phyloP scores from a whole-genome alignment of 1,284 basidiomycete species.

The Leccinum pachyderme region DNA sequence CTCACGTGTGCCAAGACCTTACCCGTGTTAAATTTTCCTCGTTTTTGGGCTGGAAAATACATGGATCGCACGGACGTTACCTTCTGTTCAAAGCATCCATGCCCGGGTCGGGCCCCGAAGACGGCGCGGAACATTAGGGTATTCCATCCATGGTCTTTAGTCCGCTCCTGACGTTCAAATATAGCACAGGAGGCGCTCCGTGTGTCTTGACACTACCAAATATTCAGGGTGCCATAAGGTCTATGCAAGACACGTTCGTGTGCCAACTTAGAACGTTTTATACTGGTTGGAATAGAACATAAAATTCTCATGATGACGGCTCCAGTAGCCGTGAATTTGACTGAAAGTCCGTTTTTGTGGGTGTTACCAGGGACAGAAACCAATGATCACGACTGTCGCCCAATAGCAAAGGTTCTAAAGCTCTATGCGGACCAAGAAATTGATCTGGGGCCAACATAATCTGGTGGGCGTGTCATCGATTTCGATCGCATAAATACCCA shows the following conservation, averaged over 20 bases:
- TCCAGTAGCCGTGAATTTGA: not conserved
- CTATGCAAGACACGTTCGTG: constrained; percentile 17
- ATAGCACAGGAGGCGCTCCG: not conserved
- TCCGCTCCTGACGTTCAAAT: not conserved
- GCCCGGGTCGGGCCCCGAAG: not conserved
- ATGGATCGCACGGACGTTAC: not conserved
- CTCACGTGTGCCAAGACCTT: not conserved
- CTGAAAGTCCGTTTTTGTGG: not conserved
- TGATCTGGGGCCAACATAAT: not conserved
- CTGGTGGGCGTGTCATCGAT: not conserved
- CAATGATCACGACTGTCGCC: too few species aligned
- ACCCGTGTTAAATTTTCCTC: not conserved
- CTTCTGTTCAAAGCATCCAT: not conserved
- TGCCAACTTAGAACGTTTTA: not conserved
- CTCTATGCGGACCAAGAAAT: not conserved
- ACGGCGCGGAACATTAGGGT: not conserved
- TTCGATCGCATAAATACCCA: constrained; percentile 15
- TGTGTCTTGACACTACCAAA: not conserved
- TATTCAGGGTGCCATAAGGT: constrained; percentile 1
- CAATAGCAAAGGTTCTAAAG: not conserved
- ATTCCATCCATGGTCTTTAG: not conserved
- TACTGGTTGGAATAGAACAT: not conserved
- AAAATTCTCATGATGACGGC: not conserved
- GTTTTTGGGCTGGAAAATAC: not conserved
- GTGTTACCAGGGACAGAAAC: not conserved